These are phyloP conservation scores for Aureobasidium musti DNA, from an alignment of 2,329 filamentous ascomycete species.

Conservation along the genomic window DNA sequence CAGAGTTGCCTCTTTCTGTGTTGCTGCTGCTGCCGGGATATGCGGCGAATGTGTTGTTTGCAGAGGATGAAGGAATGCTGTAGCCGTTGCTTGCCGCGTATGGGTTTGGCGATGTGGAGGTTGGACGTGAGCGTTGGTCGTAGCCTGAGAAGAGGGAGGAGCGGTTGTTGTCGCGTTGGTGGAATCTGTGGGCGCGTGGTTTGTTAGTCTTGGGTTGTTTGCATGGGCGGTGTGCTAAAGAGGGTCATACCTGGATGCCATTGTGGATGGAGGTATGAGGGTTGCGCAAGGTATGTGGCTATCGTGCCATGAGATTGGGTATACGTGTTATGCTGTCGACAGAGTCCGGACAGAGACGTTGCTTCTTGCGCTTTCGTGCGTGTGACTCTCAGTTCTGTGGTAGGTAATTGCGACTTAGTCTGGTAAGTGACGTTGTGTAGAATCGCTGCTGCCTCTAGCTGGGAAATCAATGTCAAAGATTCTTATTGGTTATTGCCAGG, in stretches of 20 bases:
- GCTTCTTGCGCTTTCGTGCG: background rate
- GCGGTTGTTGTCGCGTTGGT: slow-evolving; percentile 44
- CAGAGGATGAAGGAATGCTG: slow-evolving; percentile 15
- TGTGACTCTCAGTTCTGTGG: background rate
- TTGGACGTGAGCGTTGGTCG: slow-evolving; percentile 40
- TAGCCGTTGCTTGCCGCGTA: slow-evolving; percentile 18
- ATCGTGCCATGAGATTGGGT: slow-evolving; percentile 10
- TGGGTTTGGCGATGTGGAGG: slow-evolving; percentile 39
- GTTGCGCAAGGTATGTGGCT: background rate
- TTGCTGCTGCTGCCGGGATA: slow-evolving; percentile 36
- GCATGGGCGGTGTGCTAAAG: background rate
- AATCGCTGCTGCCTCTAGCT: background rate
- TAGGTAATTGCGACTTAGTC: background rate
- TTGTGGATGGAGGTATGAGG: slow-evolving; percentile 3
- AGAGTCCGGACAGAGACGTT: background rate
- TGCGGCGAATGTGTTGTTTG: slow-evolving; percentile 36
- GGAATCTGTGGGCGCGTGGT: slow-evolving; percentile 34
- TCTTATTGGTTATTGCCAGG: background rate
- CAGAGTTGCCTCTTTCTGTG: slow-evolving; percentile 33
- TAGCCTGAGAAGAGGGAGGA: slow-evolving; percentile 47
- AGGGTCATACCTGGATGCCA: slow-evolving; percentile 31
- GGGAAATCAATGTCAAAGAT: too few species aligned
- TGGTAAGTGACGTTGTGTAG: background rate
- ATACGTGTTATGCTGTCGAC: too few species aligned
- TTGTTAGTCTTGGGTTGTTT: slow-evolving; percentile 33